These are phyloP conservation scores for Aspergillus floridensis DNA, from an alignment of 2,329 filamentous ascomycete genomes.

Conservation along the genomic window DNA sequence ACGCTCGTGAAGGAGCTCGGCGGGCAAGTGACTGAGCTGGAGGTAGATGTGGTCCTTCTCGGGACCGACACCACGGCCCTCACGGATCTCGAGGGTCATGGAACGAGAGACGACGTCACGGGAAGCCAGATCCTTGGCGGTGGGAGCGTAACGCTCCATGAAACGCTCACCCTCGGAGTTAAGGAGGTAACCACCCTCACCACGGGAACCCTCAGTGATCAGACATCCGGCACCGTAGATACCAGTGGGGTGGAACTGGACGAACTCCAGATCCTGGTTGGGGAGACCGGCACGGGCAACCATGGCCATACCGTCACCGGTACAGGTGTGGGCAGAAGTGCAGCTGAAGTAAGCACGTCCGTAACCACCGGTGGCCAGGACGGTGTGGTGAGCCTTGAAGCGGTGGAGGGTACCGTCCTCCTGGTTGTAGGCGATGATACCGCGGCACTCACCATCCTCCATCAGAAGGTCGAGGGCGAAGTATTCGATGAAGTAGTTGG, in stretches of 20 bases:
- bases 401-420: constrained; percentile 97
- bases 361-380: constrained; percentile 94
- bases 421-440: constrained; percentile 96
- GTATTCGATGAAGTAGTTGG: constrained; percentile 99
- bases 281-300: constrained; percentile 94
- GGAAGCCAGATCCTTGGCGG: constrained; percentile 93
- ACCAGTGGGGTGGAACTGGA: constrained; percentile 98
- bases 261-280: constrained; percentile 99
- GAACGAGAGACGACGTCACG: constrained; percentile 96
- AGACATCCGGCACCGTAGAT: constrained; percentile 98
- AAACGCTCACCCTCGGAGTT: constrained; percentile 98
- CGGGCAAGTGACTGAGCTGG: constrained; percentile 89
- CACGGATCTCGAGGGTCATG: constrained; percentile 97
- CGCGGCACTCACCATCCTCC: constrained; percentile 94
- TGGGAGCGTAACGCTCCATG: constrained; percentile 98
- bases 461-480: constrained; percentile 96
- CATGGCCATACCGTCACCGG: constrained; percentile 99
- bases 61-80: constrained; percentile 92
- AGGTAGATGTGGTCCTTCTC: constrained; percentile 99
- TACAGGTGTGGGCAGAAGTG: constrained; percentile 97
- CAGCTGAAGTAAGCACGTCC: constrained; percentile 98
- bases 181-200: constrained; percentile 95
- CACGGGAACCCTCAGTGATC: constrained; percentile 96
- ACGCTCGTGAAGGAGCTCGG: constrained; percentile 91
- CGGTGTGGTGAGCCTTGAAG: constrained; percentile 95